These are phyloP conservation scores for Boletus huronensis DNA, from an alignment of 768 basidiomycete species.

Conservation along the genomic window DNA sequence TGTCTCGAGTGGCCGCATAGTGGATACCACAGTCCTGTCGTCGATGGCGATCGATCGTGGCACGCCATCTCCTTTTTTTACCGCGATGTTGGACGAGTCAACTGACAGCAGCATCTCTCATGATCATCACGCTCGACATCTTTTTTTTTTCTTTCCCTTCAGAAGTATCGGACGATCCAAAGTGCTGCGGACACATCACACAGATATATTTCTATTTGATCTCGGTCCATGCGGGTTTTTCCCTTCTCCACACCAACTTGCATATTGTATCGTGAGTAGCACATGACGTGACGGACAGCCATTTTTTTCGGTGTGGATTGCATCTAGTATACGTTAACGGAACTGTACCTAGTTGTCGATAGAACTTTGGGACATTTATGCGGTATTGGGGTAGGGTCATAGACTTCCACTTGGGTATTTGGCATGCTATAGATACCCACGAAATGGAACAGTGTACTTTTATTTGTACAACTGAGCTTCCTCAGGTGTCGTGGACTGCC, in stretches of 20 bases:
- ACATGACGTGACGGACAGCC: conserved; percentile 1
- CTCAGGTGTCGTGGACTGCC: neutral
- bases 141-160: conserved; percentile 3
- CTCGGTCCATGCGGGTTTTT: neutral
- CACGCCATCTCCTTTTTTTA: neutral
- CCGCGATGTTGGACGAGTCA: neutral
- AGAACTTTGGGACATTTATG: neutral
- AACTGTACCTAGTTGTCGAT: neutral
- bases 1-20: conserved; percentile 34
- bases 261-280: conserved; percentile 9
- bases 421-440: neutral
- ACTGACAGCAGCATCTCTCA: neutral
- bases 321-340: conserved; percentile 5
- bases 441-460: neutral
- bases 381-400: neutral
- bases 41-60: neutral
- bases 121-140: neutral
- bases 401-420: neutral
- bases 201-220: conserved; percentile 13
- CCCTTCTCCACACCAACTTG: conserved; percentile 2
- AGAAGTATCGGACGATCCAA: neutral
- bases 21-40: neutral
- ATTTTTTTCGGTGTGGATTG: neutral
- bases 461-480: neutral
- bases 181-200: conserved; percentile 11